Base-by-base conservation (phyloP, 73 alveolate genomes). In the Stentor roeselii region DNA sequence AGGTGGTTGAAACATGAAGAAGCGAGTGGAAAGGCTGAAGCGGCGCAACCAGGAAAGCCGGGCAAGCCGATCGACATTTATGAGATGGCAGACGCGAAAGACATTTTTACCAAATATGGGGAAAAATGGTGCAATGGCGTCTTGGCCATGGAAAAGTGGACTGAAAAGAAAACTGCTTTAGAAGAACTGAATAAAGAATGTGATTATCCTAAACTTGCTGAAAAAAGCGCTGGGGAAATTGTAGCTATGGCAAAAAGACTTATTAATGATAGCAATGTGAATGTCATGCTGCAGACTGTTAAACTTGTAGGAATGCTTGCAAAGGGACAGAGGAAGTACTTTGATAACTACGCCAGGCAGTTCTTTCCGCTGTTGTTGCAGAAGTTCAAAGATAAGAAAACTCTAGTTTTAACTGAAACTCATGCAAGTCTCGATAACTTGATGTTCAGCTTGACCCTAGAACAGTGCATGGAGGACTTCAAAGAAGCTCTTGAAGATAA, bases 21-120 rank as follows among this genome's bases (percentile, higher is more conserved):
- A 61, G 82, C 86, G 14, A 86, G 88, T 27, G 85, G 92, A 42
- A 85, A 94, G 59, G 75, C 92, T 59, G 80, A 88, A 78, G n/a
- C n/a, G n/a, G n/a, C n/a, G n/a, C n/a, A n/a, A n/a, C n/a, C n/a
- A n/a, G n/a, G n/a, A n/a, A n/a, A n/a, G n/a, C n/a, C n/a, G n/a
- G 87, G 83, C 39, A 40, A 80, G 85, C 91, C 87, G 78, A 58
- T 67, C 4, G 95, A 90, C 75, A 89, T 88, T 3, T 89, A 76
- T 75, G 98, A 93, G 58, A 61, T 93, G 50, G 93, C 83, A 21
- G 98, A 93, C 60, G 95, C 94, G 74, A 90, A 75, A 3, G 95
- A 93, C 86, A 59, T 90, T 2, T 88, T 90, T 41, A 82, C 83
- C 61, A 86, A 88, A 67, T 93, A 60, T 78, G 91, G 87, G 50